These are phyloP conservation scores for Aspergillus incahuasiensis DNA, from an alignment of 495 filamentous ascomycete species.

Conservation along the genomic window DNA sequence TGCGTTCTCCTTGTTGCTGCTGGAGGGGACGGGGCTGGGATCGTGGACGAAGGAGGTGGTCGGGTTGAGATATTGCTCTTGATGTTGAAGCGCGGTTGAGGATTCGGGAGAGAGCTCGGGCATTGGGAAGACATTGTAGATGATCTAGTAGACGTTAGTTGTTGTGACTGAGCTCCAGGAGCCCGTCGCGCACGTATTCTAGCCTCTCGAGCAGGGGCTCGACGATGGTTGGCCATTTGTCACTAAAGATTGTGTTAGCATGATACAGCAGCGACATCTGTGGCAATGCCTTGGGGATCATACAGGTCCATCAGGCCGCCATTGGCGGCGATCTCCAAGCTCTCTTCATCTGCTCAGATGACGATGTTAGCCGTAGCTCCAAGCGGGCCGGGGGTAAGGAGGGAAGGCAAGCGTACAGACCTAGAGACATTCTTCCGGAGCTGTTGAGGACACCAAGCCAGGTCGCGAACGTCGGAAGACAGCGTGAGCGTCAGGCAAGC, in stretches of 20 bases:
- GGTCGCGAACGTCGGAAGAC: not conserved
- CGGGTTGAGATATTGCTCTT: conserved; percentile 24
- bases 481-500: conserved; percentile 5
- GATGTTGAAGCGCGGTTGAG: conserved; percentile 12
- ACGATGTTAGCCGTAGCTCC: conserved; percentile 3
- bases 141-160: conserved; percentile 37
- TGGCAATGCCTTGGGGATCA: conserved; percentile 18
- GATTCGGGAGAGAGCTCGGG: conserved; percentile 34
- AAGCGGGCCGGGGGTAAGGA: not conserved
- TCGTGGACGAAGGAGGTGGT: conserved; percentile 31
- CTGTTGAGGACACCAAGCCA: not conserved
- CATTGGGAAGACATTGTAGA: conserved; percentile 50
- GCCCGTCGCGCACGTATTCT: conserved; percentile 41
- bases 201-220: conserved; percentile 48
- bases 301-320: conserved; percentile 70
- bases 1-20: conserved; percentile 53
- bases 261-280: not conserved
- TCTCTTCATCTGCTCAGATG: conserved; percentile 49
- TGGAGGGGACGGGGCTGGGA: conserved; percentile 28
- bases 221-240: conserved; percentile 51
- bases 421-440: conserved; percentile 34
- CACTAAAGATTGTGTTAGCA: conserved; percentile 38
- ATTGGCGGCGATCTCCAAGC: conserved; percentile 57
- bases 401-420: conserved; percentile 19
- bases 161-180: not conserved